Conservation (phyloP, 2,329 filamentous ascomycete genomes). For the Neonectria neomacrospora region DNA sequence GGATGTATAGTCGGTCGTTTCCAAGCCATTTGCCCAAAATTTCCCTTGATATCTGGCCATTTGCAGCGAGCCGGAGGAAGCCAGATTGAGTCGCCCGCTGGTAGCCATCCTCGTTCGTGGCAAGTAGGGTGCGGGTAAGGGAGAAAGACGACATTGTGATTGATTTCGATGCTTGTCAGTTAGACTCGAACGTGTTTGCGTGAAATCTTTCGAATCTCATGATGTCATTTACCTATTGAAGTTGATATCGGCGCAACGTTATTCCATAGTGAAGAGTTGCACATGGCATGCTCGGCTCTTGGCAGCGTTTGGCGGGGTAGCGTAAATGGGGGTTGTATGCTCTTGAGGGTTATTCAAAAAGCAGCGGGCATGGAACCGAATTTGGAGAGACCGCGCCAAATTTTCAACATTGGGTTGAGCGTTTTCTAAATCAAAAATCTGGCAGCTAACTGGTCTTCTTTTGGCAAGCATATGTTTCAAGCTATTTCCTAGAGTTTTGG, state of each 20-base stretch:
- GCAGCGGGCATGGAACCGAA: too few relatives aligned
- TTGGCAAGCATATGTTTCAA: too few relatives aligned
- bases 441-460: too few relatives aligned
- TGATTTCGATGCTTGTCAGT: neutral
- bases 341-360: too few relatives aligned
- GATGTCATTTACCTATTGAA: neutral
- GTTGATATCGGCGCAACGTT: neutral
- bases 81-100: conserved; percentile 70
- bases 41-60: conserved; percentile 67
- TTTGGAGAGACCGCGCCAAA: too few relatives aligned
- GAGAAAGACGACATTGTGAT: conserved; percentile 44
- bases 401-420: too few relatives aligned
- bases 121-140: conserved; percentile 68
- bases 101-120: conserved; percentile 58
- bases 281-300: neutral
- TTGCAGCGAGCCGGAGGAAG: conserved; percentile 73
- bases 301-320: neutral
- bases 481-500: too few relatives aligned
- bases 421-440: too few relatives aligned
- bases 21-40: conserved; percentile 74
- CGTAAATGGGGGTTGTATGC: too few relatives aligned
- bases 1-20: conserved; percentile 77
- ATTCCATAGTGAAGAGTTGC: neutral
- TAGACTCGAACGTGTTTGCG: neutral
- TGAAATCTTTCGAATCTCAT: neutral